Base-by-base conservation (phyloP, 768 basidiomycete genomes). In the Neoboletus brunneissimus region DNA sequence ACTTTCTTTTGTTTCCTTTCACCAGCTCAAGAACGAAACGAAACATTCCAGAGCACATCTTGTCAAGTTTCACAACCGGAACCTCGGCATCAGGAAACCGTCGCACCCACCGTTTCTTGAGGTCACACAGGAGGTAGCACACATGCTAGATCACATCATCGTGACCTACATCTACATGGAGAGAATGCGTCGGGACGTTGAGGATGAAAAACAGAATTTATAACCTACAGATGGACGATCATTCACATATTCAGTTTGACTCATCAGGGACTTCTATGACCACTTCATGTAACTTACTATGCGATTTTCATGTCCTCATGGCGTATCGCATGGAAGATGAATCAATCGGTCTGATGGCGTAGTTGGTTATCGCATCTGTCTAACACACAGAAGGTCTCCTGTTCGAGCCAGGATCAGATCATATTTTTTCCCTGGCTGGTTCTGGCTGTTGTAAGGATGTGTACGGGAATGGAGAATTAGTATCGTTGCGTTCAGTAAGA, bases 321-420 rank as follows among this genome's bases (percentile, higher is more conserved):
- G 9, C 10, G 18, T 9, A 38, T n/a, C 37, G 16, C 16, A 13
- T 34, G 13, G 13, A 15, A 0, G 13, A 15, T 15, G 0, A 34
- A 34, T 15, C 34, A 1, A 13, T 5, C 12, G 48, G 70, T 72
- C 62, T 68, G 81, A 81, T 86, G 85, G 84, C 81, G 85, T 86
- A 86, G 83, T 84, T 86, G 84, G 84, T 86, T 86, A 87, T 87
- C 84, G 81, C 84, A 83, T 85, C 83, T 84, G 85, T 86, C 84
- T 86, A 84, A 87, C 84, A 86, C 84, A 84, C 84, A 84, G 84
- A 83, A 83, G 84, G 82, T 81, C 83, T 77, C 74, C 82, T 79
- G 84, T 84, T 85, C 82, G 82, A 85, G 67, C 81, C 83, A 78
- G 81, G 80, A 73, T 81, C 81, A 67, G 63, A 72, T 71, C 70